Percentiles rank a stretch among this genome's conserved stretches.
Evolutionary conservation across 805 yeast genomes (phyloP).

Genomic region (Ogataea paraovalis): DNA sequence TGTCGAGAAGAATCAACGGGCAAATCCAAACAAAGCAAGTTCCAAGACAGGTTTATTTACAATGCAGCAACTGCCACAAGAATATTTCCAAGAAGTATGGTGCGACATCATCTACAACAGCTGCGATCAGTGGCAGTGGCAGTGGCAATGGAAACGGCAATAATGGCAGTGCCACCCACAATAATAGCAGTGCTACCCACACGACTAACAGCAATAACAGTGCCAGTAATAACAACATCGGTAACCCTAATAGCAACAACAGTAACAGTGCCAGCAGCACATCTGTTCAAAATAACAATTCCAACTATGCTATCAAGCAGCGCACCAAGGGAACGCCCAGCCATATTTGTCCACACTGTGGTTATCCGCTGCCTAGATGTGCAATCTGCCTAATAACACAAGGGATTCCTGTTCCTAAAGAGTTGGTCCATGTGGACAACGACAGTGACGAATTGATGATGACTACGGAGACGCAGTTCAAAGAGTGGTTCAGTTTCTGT

Average conservation of each 20-base stretch:
- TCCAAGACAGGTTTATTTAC: constrained; percentile 74
- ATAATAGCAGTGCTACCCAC: background rate
- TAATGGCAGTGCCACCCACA: background rate
- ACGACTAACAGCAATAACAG: background rate
- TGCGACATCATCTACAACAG: background rate
- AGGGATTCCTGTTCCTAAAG: constrained; percentile 60
- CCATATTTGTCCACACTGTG: constrained; percentile 73
- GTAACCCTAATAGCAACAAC: too few species aligned
- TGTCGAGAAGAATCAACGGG: constrained; percentile 53
- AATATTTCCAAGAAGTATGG: constrained; percentile 44
- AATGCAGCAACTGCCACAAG: constrained; percentile 80
- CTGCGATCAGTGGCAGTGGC: constrained; percentile 1
- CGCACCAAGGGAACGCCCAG: constrained; percentile 10
- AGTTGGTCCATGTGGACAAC: constrained; percentile 27
- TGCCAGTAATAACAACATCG: background rate
- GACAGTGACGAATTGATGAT: constrained; percentile 10
- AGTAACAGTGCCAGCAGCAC: background rate
- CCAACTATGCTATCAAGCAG: background rate
- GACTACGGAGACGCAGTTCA: constrained; percentile 42
- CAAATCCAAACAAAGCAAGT: constrained; percentile 42
- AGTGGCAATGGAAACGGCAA: background rate
- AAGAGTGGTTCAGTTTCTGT: constrained; percentile 90
- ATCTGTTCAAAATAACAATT: background rate
- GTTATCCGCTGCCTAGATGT: constrained; percentile 83
- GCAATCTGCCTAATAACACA: constrained; percentile 80